Conservation (phyloP, 108 stramenopile genomes). For the Skeletonema marinoi region DNA sequence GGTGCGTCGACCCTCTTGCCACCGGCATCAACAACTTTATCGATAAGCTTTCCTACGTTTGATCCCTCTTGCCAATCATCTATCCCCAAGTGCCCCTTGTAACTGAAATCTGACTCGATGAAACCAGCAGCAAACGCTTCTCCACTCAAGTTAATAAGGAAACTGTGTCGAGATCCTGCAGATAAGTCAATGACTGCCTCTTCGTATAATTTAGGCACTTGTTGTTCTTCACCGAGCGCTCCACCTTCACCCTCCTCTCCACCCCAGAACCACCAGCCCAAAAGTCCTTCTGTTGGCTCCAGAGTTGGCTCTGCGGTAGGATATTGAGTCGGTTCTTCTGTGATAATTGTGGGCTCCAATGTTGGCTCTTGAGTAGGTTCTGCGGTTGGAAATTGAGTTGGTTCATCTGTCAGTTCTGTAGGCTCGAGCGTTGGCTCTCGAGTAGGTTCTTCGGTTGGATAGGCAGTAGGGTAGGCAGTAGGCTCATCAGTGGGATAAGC, state of each 20-base stretch:
- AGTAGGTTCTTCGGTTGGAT: neutral
- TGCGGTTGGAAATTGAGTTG: neutral
- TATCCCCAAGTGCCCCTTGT: slow-evolving; percentile 5
- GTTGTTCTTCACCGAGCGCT: neutral
- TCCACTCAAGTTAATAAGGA: neutral
- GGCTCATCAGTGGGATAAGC: neutral
- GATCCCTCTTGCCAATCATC: neutral
- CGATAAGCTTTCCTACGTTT: neutral
- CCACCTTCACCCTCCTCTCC: slow-evolving; percentile 18
- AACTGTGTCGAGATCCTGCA: slow-evolving; percentile 4
- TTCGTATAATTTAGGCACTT: neutral
- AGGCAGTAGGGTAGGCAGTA: neutral
- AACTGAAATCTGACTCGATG: slow-evolving; percentile 5
- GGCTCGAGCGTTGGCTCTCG: neutral
- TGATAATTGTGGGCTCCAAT: too few species aligned
- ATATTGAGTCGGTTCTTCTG: neutral
- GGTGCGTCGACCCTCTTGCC: slow-evolving; percentile 9
- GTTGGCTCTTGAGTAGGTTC: neutral
- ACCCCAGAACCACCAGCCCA: slow-evolving; percentile 24
- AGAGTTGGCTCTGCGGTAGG: neutral
- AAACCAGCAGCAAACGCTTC: neutral
- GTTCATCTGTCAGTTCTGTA: neutral
- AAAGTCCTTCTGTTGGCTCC: neutral
- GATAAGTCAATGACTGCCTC: neutral
- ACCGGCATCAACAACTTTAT: slow-evolving; percentile 1